A percentile compares a stretch with the other conserved stretches of the same genome.
These are phyloP conservation scores for Lasiodiplodia gonubiensis DNA, from an alignment of 2,329 filamentous ascomycete genomes.

Conservation along the genomic window DNA sequence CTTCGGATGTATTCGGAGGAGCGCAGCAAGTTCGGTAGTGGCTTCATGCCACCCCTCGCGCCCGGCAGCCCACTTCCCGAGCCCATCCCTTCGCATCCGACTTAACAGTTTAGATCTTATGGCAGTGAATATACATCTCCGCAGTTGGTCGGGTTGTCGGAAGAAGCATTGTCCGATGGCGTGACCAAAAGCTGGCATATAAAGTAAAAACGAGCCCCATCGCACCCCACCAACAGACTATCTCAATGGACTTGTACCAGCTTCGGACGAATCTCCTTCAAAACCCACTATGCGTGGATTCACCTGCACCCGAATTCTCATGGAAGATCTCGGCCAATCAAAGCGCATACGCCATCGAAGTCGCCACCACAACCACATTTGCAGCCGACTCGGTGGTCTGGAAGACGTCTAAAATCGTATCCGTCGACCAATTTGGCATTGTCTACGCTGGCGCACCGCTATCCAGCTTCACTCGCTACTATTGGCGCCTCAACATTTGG, in stretches of 20 bases:
- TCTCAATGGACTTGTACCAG: background rate
- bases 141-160: too few species aligned
- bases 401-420: background rate
- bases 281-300: background rate
- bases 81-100: too few species aligned
- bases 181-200: too few species aligned
- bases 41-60: too few species aligned
- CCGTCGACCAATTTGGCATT: background rate
- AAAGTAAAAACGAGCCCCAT: too few species aligned
- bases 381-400: background rate
- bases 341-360: background rate
- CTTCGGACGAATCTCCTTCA: background rate
- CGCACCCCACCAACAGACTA: too few species aligned
- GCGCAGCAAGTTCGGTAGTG: too few species aligned
- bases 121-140: too few species aligned
- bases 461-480: background rate
- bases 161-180: too few species aligned
- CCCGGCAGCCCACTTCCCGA: too few species aligned
- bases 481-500: background rate
- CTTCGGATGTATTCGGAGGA: too few species aligned
- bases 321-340: background rate
- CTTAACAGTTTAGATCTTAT: too few species aligned
- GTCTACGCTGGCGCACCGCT: background rate
- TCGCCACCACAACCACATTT: background rate
- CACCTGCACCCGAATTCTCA: background rate